Conservation (phyloP, 2,329 filamentous ascomycete genomes). For the Metarhizium album region DNA sequence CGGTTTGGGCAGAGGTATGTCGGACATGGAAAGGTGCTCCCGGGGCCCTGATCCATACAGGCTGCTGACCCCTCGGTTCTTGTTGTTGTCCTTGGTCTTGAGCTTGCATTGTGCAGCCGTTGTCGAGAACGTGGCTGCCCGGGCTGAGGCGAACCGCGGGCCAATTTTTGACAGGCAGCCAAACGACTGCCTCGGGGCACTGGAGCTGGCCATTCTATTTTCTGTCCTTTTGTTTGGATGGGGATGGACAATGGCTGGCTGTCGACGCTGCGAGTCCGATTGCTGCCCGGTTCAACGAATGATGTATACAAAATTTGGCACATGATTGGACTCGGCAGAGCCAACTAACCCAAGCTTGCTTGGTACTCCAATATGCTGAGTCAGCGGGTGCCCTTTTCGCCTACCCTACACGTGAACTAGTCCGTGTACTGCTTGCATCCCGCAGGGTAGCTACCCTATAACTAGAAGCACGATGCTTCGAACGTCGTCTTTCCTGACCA, state of each 20-base stretch:
- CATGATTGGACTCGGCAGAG: conserved; percentile 1
- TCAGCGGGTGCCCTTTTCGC: neutral
- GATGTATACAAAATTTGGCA: conserved; percentile 3
- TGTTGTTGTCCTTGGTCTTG: conserved; percentile 62
- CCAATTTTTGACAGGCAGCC: conserved; percentile 12
- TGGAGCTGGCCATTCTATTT: conserved; percentile 22
- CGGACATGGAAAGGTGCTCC: conserved; percentile 62
- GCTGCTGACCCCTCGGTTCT: conserved; percentile 68
- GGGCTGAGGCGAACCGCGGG: conserved; percentile 3
- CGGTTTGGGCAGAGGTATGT: conserved; percentile 63
- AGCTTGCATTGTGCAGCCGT: conserved; percentile 38
- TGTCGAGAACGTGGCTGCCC: conserved; percentile 39
- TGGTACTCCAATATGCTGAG: neutral
- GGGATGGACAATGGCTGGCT: neutral
- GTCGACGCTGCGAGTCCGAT: neutral
- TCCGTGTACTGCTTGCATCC: neutral
- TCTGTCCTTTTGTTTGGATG: conserved; percentile 9
- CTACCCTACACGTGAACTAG: neutral
- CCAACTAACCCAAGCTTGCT: neutral
- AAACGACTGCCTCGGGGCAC: conserved; percentile 16
- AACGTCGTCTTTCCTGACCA: no score
- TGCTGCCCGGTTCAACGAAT: neutral
- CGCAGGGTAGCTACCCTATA: no score
- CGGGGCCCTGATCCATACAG: conserved; percentile 67
- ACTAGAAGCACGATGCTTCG: no score